These are phyloP conservation scores for Scorias spongiosa DNA, from an alignment of 2,329 filamentous ascomycete species.

Conservation along the genomic window DNA sequence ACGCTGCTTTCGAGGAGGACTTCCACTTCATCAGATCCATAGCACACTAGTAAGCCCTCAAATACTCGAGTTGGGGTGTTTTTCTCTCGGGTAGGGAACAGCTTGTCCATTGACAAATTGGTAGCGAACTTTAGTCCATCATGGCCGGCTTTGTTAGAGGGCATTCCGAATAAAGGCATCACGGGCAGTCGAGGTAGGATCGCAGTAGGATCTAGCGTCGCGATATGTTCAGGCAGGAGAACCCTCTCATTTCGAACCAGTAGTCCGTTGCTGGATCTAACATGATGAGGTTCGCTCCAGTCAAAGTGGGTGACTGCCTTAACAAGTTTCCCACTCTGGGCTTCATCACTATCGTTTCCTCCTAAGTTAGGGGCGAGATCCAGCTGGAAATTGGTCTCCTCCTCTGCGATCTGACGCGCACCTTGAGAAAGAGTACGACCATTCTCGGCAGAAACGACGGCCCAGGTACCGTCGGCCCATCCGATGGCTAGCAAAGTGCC, in stretches of 20 bases:
- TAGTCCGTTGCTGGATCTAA: too few relatives aligned
- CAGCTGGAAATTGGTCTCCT: slow-evolving; percentile 8
- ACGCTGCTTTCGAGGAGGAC: slow-evolving; percentile 18
- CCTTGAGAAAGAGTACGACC: slow-evolving; percentile 4
- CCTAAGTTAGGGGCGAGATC: slow-evolving; percentile 7
- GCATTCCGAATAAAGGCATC: slow-evolving; percentile 35
- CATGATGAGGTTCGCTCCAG: slow-evolving; percentile 10
- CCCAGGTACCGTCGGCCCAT: slow-evolving; percentile 58
- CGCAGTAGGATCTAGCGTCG: slow-evolving; percentile 59
- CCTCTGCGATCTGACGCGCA: background rate
- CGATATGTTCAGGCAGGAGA: slow-evolving; percentile 52
- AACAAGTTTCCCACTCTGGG: slow-evolving; percentile 1
- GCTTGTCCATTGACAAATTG: slow-evolving; percentile 11
- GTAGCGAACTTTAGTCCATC: slow-evolving; percentile 14
- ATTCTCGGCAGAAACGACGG: slow-evolving; percentile 23
- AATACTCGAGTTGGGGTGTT: slow-evolving; percentile 1
- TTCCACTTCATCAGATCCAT: slow-evolving; percentile 7
- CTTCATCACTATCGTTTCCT: slow-evolving; percentile 1
- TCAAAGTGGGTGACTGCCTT: slow-evolving; percentile 7
- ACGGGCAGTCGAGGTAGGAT: slow-evolving; percentile 53
- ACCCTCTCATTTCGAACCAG: background rate
- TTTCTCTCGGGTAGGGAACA: slow-evolving; percentile 9
- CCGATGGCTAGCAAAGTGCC: slow-evolving; percentile 51
- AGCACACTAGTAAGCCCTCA: slow-evolving; percentile 9
- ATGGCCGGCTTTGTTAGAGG: slow-evolving; percentile 5